Base-by-base conservation (phyloP, 1,284 basidiomycete genomes). In the Microbotryomycetes sp. region DNA sequence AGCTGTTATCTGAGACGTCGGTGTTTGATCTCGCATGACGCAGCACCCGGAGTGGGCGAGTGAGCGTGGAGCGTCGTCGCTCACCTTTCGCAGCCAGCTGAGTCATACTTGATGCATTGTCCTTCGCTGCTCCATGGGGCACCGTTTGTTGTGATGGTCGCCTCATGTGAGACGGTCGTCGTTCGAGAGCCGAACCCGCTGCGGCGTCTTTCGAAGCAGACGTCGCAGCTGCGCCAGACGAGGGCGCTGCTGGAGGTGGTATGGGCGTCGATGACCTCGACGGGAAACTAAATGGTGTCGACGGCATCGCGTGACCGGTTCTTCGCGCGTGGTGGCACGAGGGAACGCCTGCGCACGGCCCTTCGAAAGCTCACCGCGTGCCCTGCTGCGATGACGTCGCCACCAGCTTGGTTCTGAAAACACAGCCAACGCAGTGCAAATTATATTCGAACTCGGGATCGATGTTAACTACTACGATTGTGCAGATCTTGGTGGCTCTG, bases 81-180 rank as follows among this genome's bases (percentile, higher is more conserved):
- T n/a, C 36, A 55, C 54, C 54, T 26, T 55, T 55, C 14, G 19
- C 54, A 2, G 31, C 54, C 14, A 55, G 36, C 36, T 42, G 36
- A 9, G 36, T 42, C 36, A 42, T 42, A 19, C 36, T 42, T 19
- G 36, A 42, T 12, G 36, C 36, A 42, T 42, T 42, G 36, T 42
- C 36, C 36, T 19, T 9, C 36, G 36, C 36, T 42, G 36, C 36
- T 12, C 36, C 36, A 19, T 42, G 36, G 36, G 36, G 36, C 36
- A 42, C 36, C 12, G 19, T 19, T 19, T 42, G 36, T 19, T 42
- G 36, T 19, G 36, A 42, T 19, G 36, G 36, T 19, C 36, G 9
- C 12, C 36, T 9, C 36, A 42, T 19, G 36, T 42, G 36, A 9
- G 36, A 42, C 12, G 36, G 36, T 9, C 36, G 36, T 42, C 36